phyloP scores from a whole-genome alignment of 78 protist genomes.

The Dictyostelium firmibasis region DNA sequence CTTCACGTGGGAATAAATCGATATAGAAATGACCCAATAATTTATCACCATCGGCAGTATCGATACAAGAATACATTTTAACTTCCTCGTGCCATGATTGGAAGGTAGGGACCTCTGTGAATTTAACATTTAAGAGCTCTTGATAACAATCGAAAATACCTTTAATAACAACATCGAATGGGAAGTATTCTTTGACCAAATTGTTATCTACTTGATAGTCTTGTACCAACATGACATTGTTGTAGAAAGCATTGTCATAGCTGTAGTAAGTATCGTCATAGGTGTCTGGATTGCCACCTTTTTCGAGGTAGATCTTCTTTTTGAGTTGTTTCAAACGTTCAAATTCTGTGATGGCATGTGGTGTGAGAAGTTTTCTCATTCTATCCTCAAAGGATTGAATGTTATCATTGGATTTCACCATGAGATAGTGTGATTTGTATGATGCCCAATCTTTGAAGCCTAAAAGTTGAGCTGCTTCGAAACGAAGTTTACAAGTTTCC shows the following conservation, averaged over 20 bases:
- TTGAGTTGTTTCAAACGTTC: conserved; percentile 22
- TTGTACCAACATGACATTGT: conserved; percentile 19
- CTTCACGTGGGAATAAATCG: conserved; percentile 88
- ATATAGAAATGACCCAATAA: conserved; percentile 81
- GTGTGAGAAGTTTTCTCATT: conserved; percentile 26
- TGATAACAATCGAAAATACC: conserved; percentile 72
- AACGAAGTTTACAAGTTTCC: background rate
- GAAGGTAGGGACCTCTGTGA: conserved; percentile 1
- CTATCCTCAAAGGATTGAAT: conserved; percentile 7
- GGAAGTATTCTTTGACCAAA: conserved; percentile 68
- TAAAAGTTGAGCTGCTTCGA: conserved; percentile 52
- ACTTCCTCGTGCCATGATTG: conserved; percentile 76
- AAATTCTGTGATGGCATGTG: conserved; percentile 9
- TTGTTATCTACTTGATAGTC: conserved; percentile 76
- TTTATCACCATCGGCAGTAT: background rate
- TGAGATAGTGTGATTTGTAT: conserved; percentile 35
- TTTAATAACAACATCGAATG: conserved; percentile 66
- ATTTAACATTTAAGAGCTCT: conserved; percentile 30
- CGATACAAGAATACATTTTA: conserved; percentile 10
- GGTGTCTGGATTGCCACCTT: background rate
- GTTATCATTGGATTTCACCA: conserved; percentile 26
- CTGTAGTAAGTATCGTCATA: conserved; percentile 37
- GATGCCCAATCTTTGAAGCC: conserved; percentile 72
- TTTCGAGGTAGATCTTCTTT: conserved; percentile 12
- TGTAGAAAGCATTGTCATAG: conserved; percentile 74